These are phyloP conservation scores for Ceratocystis variospora DNA, from an alignment of 2,329 filamentous ascomycete genomes.

Conservation along the genomic window DNA sequence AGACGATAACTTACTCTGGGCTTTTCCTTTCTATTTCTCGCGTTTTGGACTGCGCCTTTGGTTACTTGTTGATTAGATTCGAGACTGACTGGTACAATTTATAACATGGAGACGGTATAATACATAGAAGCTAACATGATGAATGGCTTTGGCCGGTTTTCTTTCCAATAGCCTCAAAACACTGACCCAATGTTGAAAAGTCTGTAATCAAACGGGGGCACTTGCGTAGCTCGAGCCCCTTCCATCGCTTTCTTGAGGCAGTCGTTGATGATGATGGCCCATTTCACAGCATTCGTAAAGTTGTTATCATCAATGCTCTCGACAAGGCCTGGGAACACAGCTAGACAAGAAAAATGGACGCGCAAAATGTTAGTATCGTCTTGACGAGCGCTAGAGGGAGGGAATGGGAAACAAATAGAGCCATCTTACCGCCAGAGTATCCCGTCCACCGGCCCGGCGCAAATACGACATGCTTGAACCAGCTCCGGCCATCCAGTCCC, in stretches of 20 bases:
- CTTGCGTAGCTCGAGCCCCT: neutral
- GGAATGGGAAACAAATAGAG: neutral
- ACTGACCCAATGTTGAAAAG: neutral
- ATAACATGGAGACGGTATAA: too few relatives aligned
- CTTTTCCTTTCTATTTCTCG: neutral
- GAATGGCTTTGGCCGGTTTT: too few relatives aligned
- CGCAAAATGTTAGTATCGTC: constrained; percentile 19
- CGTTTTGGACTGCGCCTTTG: neutral
- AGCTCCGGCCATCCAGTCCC: constrained; percentile 64
- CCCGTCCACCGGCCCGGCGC: constrained; percentile 86
- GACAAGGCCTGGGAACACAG: constrained; percentile 48
- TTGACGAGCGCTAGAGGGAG: constrained; percentile 1
- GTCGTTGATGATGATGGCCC: constrained; percentile 44
- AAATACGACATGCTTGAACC: constrained; percentile 95
- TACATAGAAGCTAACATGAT: too few relatives aligned
- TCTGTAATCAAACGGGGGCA: neutral
- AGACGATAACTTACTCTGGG: neutral
- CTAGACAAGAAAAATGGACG: constrained; percentile 24
- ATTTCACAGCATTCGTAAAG: constrained; percentile 43
- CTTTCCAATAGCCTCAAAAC: too few relatives aligned
- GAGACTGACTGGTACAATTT: too few relatives aligned
- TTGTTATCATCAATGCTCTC: constrained; percentile 49
- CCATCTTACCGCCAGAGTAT: constrained; percentile 56
- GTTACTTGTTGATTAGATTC: too few relatives aligned
- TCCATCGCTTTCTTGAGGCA: constrained; percentile 33